Conservation (phyloP, 352 stramenopile genomes). For the Pythium folliculosum region DNA sequence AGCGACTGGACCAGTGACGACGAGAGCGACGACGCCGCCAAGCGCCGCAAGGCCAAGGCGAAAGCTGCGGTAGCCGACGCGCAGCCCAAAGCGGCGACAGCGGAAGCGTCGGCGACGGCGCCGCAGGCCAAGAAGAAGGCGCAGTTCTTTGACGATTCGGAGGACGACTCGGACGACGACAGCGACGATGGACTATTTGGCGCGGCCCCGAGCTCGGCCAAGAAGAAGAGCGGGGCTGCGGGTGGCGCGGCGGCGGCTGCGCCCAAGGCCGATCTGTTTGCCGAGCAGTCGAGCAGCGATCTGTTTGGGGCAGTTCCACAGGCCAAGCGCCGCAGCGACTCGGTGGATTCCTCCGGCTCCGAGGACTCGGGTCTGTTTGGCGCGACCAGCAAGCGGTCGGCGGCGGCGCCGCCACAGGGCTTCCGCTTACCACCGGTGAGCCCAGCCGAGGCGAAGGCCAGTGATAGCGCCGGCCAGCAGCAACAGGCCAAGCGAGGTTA, state of each 20-base stretch:
- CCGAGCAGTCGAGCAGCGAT: constrained; percentile 39
- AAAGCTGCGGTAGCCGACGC: background rate
- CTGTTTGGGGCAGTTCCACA: constrained; percentile 31
- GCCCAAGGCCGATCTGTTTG: constrained; percentile 43
- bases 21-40: constrained; percentile 26
- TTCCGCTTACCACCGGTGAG: constrained; percentile 33
- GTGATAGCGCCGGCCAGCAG: background rate
- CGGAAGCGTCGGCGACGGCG: background rate
- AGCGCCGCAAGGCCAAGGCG: constrained; percentile 14
- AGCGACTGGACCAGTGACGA: constrained; percentile 57
- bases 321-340: constrained; percentile 25
- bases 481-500: constrained; percentile 24
- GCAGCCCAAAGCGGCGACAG: constrained; percentile 3
- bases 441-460: constrained; percentile 5
- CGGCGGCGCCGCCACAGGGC: constrained; percentile 24
- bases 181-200: constrained; percentile 61
- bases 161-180: constrained; percentile 45
- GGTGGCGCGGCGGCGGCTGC: background rate
- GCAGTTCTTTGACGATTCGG: constrained; percentile 49
- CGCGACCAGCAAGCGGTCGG: constrained; percentile 8
- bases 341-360: constrained; percentile 23
- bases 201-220: constrained; percentile 15
- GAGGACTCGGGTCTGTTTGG: background rate
- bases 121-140: constrained; percentile 30
- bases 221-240: background rate